A percentile compares a stretch with the other conserved stretches of the same genome.
phyloP scores from a whole-genome alignment of 345 rosid genomes.

The Eutrema japonicum region DNA sequence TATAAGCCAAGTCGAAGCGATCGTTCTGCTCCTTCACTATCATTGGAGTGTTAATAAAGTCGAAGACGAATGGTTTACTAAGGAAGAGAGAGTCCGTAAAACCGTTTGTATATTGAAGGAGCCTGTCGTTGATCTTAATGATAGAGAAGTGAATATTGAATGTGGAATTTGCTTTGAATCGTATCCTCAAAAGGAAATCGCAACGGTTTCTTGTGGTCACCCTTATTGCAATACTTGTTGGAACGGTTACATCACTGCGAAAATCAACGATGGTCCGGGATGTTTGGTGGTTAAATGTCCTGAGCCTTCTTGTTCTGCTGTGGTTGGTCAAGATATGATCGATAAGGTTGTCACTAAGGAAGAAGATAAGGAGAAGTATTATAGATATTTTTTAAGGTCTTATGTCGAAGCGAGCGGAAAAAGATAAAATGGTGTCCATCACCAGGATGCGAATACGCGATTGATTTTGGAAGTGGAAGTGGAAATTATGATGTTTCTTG shows the following conservation, averaged over 20 bases:
- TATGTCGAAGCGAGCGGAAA: conserved; percentile 73
- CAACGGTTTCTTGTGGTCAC: conserved; percentile 81
- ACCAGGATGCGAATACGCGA: conserved; percentile 79
- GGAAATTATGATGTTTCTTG: conserved; percentile 9
- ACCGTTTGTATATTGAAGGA: conserved; percentile 67
- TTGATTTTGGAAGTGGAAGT: neutral
- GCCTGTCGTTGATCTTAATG: conserved; percentile 47
- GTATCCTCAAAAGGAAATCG: conserved; percentile 42
- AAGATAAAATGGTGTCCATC: conserved; percentile 99
- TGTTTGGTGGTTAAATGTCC: conserved; percentile 38
- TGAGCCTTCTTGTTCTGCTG: conserved; percentile 30
- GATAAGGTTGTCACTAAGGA: neutral
- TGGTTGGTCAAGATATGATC: conserved; percentile 37
- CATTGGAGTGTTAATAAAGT: conserved; percentile 74
- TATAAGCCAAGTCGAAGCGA: conserved; percentile 45
- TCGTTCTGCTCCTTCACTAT: conserved; percentile 60
- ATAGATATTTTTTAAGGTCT: conserved; percentile 45
- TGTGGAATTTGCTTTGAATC: conserved; percentile 85
- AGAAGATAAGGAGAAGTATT: conserved; percentile 22
- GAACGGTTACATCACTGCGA: conserved; percentile 46
- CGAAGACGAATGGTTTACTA: conserved; percentile 85
- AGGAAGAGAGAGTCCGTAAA: conserved; percentile 67
- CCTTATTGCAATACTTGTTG: conserved; percentile 80
- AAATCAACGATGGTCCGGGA: conserved; percentile 30
- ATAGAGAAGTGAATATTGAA: conserved; percentile 42